These are phyloP conservation scores for Boehmeria nivea DNA, from an alignment of 306 rosid genomes.

Conservation along the genomic window DNA sequence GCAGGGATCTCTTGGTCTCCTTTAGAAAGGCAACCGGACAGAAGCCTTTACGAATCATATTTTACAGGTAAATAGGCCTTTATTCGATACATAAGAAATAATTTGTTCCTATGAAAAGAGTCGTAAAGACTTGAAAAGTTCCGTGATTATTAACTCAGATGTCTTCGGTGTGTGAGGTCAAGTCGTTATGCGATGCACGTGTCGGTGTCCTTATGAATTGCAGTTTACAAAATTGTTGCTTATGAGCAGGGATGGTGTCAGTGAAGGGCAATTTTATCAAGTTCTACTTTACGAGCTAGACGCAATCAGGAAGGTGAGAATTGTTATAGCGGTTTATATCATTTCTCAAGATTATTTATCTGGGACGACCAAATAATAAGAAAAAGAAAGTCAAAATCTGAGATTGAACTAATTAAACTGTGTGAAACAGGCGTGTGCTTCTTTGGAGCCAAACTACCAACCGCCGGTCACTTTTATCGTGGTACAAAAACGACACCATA, in stretches of 20 bases:
- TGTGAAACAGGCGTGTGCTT: slow-evolving; percentile 69
- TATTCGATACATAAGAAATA: no score
- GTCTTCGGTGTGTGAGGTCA: neutral
- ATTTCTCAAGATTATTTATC: neutral
- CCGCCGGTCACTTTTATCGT: slow-evolving; percentile 92
- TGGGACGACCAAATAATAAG: no score
- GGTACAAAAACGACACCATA: slow-evolving; percentile 93
- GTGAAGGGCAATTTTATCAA: slow-evolving; percentile 94
- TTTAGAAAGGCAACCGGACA: slow-evolving; percentile 93
- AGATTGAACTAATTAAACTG: slow-evolving; percentile 10
- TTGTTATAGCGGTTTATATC: neutral
- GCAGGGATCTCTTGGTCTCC: slow-evolving; percentile 86
- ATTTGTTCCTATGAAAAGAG: no score
- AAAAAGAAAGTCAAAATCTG: neutral
- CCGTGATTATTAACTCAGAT: no score
- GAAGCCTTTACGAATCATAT: slow-evolving; percentile 83
- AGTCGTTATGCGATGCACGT: no score
- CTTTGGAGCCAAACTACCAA: slow-evolving; percentile 89
- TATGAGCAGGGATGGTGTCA: slow-evolving; percentile 79
- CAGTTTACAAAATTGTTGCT: no score
- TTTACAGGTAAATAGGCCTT: slow-evolving; percentile 76
- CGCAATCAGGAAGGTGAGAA: slow-evolving; percentile 79
- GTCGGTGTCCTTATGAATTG: no score
- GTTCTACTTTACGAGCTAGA: slow-evolving; percentile 82
- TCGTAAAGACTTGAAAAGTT: no score